Conservation (phyloP, 441 rosid genomes). For the Euphorbia neoarborescens region DNA sequence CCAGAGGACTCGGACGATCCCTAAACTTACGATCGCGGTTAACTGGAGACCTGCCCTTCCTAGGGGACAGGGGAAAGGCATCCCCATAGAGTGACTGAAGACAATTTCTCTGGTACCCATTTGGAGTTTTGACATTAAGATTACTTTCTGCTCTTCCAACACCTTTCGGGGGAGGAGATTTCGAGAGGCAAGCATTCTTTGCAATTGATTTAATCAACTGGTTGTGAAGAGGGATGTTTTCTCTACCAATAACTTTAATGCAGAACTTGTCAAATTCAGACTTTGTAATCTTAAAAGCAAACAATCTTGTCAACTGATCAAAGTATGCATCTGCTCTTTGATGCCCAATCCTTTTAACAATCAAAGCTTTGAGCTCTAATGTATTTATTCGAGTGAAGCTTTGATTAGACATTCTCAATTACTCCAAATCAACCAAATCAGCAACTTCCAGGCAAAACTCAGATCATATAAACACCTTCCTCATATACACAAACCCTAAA, state of each 20-base stretch:
- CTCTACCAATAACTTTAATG: slow-evolving; percentile 49
- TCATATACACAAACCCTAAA: slow-evolving; percentile 23
- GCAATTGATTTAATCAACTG: slow-evolving; percentile 53
- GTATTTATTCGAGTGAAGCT: slow-evolving; percentile 37
- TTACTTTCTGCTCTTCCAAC: slow-evolving; percentile 28
- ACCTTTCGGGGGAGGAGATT: slow-evolving; percentile 39
- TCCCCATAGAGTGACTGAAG: slow-evolving; percentile 44
- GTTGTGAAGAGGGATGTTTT: slow-evolving; percentile 62
- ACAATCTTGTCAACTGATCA: slow-evolving; percentile 52
- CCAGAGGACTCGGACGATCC: slow-evolving; percentile 74
- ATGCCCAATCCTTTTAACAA: slow-evolving; percentile 54
- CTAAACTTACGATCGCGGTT: slow-evolving; percentile 42
- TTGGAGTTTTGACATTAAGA: slow-evolving; percentile 25
- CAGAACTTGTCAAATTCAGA: slow-evolving; percentile 58
- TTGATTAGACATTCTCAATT: slow-evolving; percentile 25
- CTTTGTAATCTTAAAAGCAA: slow-evolving; percentile 50
- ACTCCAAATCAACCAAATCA: slow-evolving; percentile 19
- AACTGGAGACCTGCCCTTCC: slow-evolving; percentile 58
- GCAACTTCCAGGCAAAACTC: slow-evolving; percentile 20
- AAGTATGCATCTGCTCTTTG: slow-evolving; percentile 64
- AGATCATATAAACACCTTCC: slow-evolving; percentile 14
- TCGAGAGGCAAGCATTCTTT: slow-evolving; percentile 52
- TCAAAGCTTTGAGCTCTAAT: slow-evolving; percentile 43
- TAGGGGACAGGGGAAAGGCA: slow-evolving; percentile 55
- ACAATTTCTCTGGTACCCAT: slow-evolving; percentile 34